Conservation (phyloP, 176 grass and related monocot species). For the Aegilops sharonensis region DNA sequence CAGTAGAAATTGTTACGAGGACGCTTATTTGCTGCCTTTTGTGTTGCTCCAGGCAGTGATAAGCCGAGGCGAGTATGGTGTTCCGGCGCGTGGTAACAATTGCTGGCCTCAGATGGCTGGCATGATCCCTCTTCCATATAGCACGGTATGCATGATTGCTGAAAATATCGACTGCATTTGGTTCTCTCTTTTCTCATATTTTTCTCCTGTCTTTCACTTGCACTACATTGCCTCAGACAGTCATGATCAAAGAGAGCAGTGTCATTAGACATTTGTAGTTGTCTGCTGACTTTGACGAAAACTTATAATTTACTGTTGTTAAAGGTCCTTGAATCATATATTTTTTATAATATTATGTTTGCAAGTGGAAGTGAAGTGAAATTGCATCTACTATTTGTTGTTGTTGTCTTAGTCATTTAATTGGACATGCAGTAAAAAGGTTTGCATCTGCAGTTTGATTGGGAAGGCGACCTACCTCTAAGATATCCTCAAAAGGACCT, state of each 20-base stretch:
- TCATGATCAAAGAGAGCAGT: not conserved
- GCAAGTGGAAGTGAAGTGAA: conserved; percentile 21
- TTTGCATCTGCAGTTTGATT: conserved; percentile 76
- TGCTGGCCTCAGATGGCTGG: conserved; percentile 95
- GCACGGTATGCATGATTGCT: conserved; percentile 32
- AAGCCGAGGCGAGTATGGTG: conserved; percentile 65
- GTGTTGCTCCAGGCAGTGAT: conserved; percentile 57
- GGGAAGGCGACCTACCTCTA: conserved; percentile 81
- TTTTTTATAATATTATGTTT: not conserved
- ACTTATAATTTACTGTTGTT: not conserved
- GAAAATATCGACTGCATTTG: not conserved
- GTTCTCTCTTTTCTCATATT: not conserved
- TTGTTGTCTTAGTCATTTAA: conserved; percentile 1
- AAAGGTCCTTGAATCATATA: not conserved
- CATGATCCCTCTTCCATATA: conserved; percentile 60
- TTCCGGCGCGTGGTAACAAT: conserved; percentile 34
- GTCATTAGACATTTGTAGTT: not conserved
- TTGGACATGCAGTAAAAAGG: conserved; percentile 12
- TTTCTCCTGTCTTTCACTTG: not conserved
- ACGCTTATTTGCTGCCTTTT: not conserved
- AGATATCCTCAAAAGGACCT: conserved; percentile 62
- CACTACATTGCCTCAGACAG: not conserved
- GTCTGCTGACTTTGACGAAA: not conserved
- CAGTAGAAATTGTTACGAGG: not conserved
- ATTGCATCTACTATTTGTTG: not conserved